A percentile compares a stretch with the other conserved stretches of the same genome.
Evolutionary conservation across 805 yeast genomes (phyloP).

Genomic region (Zygosaccharomyces pseudorouxii): DNA sequence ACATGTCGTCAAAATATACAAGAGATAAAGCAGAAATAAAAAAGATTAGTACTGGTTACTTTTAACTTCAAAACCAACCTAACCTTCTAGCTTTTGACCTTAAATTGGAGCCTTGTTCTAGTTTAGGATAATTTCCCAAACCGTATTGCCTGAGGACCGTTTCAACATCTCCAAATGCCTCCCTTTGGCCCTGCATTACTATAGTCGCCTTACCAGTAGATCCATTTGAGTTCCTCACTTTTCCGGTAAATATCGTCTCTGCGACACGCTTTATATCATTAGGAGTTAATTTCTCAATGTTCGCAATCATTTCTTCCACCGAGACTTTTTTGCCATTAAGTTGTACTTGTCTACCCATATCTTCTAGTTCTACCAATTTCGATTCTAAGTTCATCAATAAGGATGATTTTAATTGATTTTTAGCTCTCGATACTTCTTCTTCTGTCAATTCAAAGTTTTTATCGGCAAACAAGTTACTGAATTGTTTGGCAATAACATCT

Average conservation of each 20-base stretch:
- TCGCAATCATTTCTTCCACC: slow-evolving; percentile 73
- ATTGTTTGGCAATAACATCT: slow-evolving; percentile 68
- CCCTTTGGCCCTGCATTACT: slow-evolving; percentile 85
- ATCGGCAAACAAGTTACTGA: slow-evolving; percentile 45
- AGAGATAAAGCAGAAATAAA: slow-evolving; percentile 2
- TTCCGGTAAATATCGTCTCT: slow-evolving; percentile 65
- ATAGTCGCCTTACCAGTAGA: slow-evolving; percentile 72
- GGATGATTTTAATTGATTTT: slow-evolving; percentile 84
- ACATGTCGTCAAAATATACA: not conserved
- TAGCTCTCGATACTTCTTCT: slow-evolving; percentile 80
- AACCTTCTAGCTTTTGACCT: slow-evolving; percentile 3
- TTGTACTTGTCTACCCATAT: slow-evolving; percentile 90
- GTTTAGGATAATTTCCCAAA: slow-evolving; percentile 44
- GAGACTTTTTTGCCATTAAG: slow-evolving; percentile 72
- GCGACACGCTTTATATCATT: slow-evolving; percentile 73
- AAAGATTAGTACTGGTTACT: not conserved
- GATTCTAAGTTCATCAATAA: slow-evolving; percentile 90
- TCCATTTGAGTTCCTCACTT: slow-evolving; percentile 42
- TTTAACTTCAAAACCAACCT: slow-evolving; percentile 28
- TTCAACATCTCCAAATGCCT: slow-evolving; percentile 77
- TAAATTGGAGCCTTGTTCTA: slow-evolving; percentile 9
- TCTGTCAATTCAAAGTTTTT: slow-evolving; percentile 61
- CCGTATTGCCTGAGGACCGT: slow-evolving; percentile 65
- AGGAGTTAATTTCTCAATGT: slow-evolving; percentile 63
- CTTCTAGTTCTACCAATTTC: slow-evolving; percentile 90